These are phyloP conservation scores for Mycena chlorophos DNA, from an alignment of 768 basidiomycete species.

Conservation along the genomic window DNA sequence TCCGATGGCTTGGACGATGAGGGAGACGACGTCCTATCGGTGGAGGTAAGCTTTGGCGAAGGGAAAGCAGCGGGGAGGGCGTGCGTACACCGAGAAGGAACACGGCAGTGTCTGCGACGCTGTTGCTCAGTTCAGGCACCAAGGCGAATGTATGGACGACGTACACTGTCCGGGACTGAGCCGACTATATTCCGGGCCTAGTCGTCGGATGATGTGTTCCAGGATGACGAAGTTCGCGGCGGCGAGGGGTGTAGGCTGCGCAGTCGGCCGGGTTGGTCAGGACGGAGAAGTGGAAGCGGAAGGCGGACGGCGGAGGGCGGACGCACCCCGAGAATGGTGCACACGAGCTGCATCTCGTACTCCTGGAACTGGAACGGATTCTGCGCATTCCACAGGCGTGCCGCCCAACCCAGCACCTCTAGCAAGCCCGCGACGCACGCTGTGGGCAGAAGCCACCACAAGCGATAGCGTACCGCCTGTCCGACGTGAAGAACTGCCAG, in stretches of 20 bases:
- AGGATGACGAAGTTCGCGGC: constrained; percentile 52
- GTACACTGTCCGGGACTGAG: constrained; percentile 43
- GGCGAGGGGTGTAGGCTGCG: constrained; percentile 15
- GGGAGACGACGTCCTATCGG: constrained; percentile 52
- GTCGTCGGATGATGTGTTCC: constrained; percentile 41
- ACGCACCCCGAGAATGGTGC: constrained; percentile 18
- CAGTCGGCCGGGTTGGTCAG: too few species aligned
- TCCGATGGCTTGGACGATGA: constrained; percentile 65
- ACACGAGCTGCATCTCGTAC: constrained; percentile 45
- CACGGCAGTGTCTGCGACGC: constrained; percentile 37
- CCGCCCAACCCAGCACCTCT: constrained; percentile 47
- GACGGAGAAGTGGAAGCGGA: background rate
- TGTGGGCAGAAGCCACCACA: constrained; percentile 46
- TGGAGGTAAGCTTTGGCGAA: background rate
- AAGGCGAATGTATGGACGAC: constrained; percentile 15
- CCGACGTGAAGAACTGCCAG: constrained; percentile 40
- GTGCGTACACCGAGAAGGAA: constrained; percentile 38
- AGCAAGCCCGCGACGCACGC: constrained; percentile 34
- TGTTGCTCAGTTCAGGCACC: constrained; percentile 2
- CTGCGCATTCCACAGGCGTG: constrained; percentile 37
- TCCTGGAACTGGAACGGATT: constrained; percentile 24
- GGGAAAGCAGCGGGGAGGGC: background rate
- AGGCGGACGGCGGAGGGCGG: background rate
- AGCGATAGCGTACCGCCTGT: constrained; percentile 33
- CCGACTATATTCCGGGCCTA: constrained; percentile 53